These are phyloP conservation scores for Coemansia sp. DNA, from an alignment of 192 early-diverging fungal genomes.

Conservation along the genomic window DNA sequence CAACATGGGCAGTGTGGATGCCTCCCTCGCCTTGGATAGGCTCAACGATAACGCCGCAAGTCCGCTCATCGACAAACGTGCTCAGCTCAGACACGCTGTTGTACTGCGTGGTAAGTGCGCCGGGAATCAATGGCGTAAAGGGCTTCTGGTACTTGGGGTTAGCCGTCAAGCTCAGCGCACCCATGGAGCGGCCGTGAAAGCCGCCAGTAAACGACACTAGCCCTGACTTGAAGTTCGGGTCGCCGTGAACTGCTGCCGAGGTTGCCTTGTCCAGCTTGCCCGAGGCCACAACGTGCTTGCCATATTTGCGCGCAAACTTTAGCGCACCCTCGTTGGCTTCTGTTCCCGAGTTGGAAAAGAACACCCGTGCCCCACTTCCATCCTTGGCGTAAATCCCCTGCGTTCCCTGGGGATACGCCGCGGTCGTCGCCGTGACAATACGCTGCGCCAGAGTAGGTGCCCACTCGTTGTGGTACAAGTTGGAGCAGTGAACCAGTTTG, in stretches of 20 bases:
- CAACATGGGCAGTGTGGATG: constrained; percentile 63
- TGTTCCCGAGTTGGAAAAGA: constrained; percentile 95
- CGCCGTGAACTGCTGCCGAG: constrained; percentile 50
- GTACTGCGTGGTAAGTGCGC: constrained; percentile 65
- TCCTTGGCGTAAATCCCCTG: constrained; percentile 45
- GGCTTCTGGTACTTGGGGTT: constrained; percentile 92
- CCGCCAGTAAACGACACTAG: constrained; percentile 86
- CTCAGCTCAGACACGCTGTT: constrained; percentile 67
- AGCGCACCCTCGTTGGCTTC: constrained; percentile 98
- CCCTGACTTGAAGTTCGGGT: constrained; percentile 58
- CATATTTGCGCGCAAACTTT: constrained; percentile 94
- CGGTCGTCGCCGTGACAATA: constrained; percentile 62
- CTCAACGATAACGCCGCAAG: constrained; percentile 92
- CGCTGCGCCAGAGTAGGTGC: constrained; percentile 72
- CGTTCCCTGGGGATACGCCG: constrained; percentile 43
- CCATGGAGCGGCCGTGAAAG: constrained; percentile 96
- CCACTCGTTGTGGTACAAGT: constrained; percentile 90
- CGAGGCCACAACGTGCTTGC: constrained; percentile 38
- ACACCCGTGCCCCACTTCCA: constrained; percentile 63
- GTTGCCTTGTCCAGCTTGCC: constrained; percentile 34
- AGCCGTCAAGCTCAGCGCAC: constrained; percentile 91
- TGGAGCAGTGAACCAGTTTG: constrained; percentile 81
- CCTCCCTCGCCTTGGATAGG: constrained; percentile 98
- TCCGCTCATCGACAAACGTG: constrained; percentile 66
- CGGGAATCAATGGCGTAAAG: constrained; percentile 86